Conservation (phyloP, 305 asterid genomes). For the Fraxinus sp. region DNA sequence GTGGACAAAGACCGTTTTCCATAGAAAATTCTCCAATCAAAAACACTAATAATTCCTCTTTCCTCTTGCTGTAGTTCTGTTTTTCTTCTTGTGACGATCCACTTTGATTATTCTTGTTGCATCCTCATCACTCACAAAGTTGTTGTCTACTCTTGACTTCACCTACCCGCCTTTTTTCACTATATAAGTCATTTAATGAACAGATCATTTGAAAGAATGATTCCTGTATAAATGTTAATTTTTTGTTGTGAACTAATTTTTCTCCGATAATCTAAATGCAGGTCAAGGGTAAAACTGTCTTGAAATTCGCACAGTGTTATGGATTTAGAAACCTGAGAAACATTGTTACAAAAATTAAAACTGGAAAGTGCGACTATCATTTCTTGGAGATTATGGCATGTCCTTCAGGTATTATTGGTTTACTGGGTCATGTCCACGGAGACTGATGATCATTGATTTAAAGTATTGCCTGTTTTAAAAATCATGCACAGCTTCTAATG, state of each 20-base stretch:
- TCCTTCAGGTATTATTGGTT: constrained; percentile 67
- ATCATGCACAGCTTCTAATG: constrained; percentile 9
- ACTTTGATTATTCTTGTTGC: not conserved
- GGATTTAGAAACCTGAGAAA: constrained; percentile 94
- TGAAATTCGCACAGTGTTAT: constrained; percentile 86
- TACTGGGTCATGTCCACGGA: not conserved
- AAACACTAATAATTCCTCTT: not conserved
- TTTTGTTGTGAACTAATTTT: not conserved
- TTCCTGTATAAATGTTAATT: not conserved
- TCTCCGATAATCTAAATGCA: constrained; percentile 35
- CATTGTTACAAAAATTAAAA: constrained; percentile 80
- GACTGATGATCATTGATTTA: not conserved
- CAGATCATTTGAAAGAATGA: not conserved
- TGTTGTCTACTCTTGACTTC: not conserved
- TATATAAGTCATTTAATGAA: not conserved
- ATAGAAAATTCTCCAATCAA: too few species aligned
- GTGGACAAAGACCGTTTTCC: too few species aligned
- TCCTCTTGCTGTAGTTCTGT: constrained; percentile 2
- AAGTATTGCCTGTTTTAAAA: not conserved
- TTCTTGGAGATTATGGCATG: constrained; percentile 98
- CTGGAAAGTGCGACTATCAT: constrained; percentile 82
- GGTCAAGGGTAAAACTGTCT: constrained; percentile 68
- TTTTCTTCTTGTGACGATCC: not conserved
- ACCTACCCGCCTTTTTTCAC: not conserved
- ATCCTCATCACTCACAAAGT: not conserved